Base-by-base conservation (phyloP, 331 rosid species). In the Spiraea crenata region DNA sequence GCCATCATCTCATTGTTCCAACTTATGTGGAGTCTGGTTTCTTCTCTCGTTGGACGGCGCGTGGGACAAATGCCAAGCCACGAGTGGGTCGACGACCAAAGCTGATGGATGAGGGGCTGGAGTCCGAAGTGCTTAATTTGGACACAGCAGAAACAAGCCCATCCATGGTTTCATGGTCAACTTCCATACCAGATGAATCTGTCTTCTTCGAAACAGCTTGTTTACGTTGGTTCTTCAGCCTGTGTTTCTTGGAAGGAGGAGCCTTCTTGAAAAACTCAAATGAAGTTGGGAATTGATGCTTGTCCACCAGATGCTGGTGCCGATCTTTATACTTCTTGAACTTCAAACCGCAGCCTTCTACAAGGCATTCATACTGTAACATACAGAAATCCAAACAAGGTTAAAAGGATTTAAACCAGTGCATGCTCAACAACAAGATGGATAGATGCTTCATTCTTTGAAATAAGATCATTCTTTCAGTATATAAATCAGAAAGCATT, bases 221-320 rank as follows among this genome's bases (percentile, higher is more conserved):
- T 80, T 79, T 91, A 16, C 87, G 82, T 47, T 77, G 87, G 49
- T 61, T 50, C 71, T 87, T 93, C 79, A 80, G 82, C 77, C 99
- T 83, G 7, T 77, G 92, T 71, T 89, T 93, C 82, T 86, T 91
- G 31, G 97, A 93, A 20, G 85, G 87, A 13, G 51, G 80, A 50
- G 89, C 76, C 81, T 91, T 87, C 83, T 85, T 85, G 74, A 67
- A 82, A 82, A 91, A 93, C 70, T 91, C 91, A 38, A 89, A 93
- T 56, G 97, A 84, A 48, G 82, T 71, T 34, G 97, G 89, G 74
- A 93, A 93, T 55, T 78, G 79, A 81, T 93, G 99, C 85, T 87
- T 93, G 86, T 93, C 99, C 71, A 89, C 84, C 66, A 93, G 89
- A 83, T 93, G 99, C 76, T 88, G 95, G 50, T 87, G 92, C 77